Base-by-base conservation (phyloP, 768 basidiomycete species). In the Tylopilus sp. region DNA sequence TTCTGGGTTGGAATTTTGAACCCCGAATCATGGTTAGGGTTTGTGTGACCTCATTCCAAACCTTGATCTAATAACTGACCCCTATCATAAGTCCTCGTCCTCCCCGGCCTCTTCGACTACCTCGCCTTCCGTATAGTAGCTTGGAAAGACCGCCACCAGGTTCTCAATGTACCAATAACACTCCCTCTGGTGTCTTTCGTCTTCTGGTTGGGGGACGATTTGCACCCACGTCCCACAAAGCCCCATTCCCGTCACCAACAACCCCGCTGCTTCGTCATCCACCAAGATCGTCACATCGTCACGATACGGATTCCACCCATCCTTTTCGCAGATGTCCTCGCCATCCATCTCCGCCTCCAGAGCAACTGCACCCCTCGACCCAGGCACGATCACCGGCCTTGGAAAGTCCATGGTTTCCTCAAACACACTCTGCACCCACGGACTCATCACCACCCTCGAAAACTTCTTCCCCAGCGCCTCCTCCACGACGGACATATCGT, bases 161-260 rank as follows among this genome's bases (percentile, higher is more conserved):
- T 76, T 74, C 57, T 85, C 82, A 34, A 81, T 69, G 62, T 84
- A 86, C 84, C 84, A 86, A 56, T 71, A 82, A 43, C 63, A 62
- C 26, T 58, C 67, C 17, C 58, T 44, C 7, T 48, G 41, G 24
- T 56, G 57, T 8, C 40, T 52, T 26, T 42, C 19, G 0, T 14
- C 21, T 36, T 55, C 61, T 36, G 38, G 45, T 4, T 62, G 55
- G 0, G 56, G 60, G 9, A 61, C 52, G 14, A 74, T 58, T 54
- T 73, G 65, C 28, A 74, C 70, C 73, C 72, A 74, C 14, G 64
- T 70, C 19, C 64, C 73, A 25, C 54, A 59, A n/a, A 74, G 43
- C 0, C 71, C 72, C 65, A 74, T 69, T 11, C 72, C 72, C 2
- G 52, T 31, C 7, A 48, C 42, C 40, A 72, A 28, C 38, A 59